phyloP scores from a whole-genome alignment of 228 moss, liverwort and hornwort genomes.

The Sphagnum magellanicum region DNA sequence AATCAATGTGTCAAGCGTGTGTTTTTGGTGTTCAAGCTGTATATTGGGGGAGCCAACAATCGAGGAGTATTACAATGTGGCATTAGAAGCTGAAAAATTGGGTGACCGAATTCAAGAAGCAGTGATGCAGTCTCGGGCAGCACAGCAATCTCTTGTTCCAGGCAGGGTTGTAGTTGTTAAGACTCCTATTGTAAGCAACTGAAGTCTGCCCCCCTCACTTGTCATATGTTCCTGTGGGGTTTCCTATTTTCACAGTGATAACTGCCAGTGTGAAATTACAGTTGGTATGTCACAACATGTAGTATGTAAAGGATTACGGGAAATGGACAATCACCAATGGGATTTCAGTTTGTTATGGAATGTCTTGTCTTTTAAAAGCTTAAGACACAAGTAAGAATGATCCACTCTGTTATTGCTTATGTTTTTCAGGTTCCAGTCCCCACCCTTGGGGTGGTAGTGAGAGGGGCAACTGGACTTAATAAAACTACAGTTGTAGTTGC shows the following conservation, averaged over 20 bases:
- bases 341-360: too few species aligned
- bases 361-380: too few species aligned
- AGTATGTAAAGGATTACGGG: too few species aligned
- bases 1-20: neutral
- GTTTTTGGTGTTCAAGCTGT: slow-evolving; percentile 32
- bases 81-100: slow-evolving; percentile 71
- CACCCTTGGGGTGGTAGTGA: slow-evolving; percentile 75
- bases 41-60: slow-evolving; percentile 87
- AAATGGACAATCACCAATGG: too few species aligned
- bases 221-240: neutral
- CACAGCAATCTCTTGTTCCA: slow-evolving; percentile 83
- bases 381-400: neutral
- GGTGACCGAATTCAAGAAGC: slow-evolving; percentile 76
- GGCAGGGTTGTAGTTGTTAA: slow-evolving; percentile 83
- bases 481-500: slow-evolving; percentile 82
- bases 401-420: neutral
- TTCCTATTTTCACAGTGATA: too few species aligned
- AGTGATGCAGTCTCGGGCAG: slow-evolving; percentile 85
- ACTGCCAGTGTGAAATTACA: too few species aligned
- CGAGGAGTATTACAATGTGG: slow-evolving; percentile 81
- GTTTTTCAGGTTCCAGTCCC: slow-evolving; percentile 68
- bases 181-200: slow-evolving; percentile 57
- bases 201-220: neutral
- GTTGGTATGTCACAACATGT: too few species aligned
- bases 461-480: slow-evolving; percentile 55